These are phyloP conservation scores for Hemileia vastatrix DNA, from an alignment of 1,284 basidiomycete species.

Conservation along the genomic window DNA sequence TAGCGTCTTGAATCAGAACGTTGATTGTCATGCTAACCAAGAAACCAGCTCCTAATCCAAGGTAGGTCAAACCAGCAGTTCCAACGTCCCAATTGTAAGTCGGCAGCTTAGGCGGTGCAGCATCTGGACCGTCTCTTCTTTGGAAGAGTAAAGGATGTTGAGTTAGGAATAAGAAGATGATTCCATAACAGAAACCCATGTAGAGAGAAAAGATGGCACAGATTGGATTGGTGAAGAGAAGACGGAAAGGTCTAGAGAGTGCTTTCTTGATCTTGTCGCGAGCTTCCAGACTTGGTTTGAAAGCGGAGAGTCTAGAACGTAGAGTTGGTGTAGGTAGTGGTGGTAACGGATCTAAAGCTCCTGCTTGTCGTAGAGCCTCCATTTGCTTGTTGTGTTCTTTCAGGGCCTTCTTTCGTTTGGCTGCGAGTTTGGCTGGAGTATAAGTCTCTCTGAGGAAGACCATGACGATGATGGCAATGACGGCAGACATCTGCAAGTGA, in stretches of 20 bases:
- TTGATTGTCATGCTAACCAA: slow-evolving; percentile 44
- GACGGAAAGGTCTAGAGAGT: slow-evolving; percentile 46
- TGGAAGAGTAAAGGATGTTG: slow-evolving; percentile 46
- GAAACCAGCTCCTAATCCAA: slow-evolving; percentile 48
- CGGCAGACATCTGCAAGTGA: slow-evolving; percentile 18
- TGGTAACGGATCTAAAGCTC: neutral
- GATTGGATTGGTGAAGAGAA: slow-evolving; percentile 46
- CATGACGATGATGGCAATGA: slow-evolving; percentile 17
- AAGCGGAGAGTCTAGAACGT: neutral
- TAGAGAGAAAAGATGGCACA: slow-evolving; percentile 47
- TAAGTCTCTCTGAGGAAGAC: slow-evolving; percentile 34
- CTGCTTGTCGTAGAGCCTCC: slow-evolving; percentile 9
- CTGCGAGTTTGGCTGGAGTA: slow-evolving; percentile 29
- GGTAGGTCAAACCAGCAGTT: slow-evolving; percentile 45
- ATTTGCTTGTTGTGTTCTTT: slow-evolving; percentile 4
- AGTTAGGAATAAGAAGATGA: slow-evolving; percentile 46
- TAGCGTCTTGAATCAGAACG: slow-evolving; percentile 45
- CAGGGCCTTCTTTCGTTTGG: slow-evolving; percentile 24
- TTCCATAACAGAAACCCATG: slow-evolving; percentile 49
- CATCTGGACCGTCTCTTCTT: no score
- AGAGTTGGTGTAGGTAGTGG: neutral
- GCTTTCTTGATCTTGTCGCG: no score
- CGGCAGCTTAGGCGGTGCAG: slow-evolving; percentile 38
- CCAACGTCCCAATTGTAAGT: slow-evolving; percentile 46
- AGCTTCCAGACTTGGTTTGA: slow-evolving; percentile 23